A percentile compares a stretch with the other conserved stretches of the same genome.
Evolutionary conservation across 2,329 filamentous ascomycete species (phyloP).

Genomic region (Septoria linicola): DNA sequence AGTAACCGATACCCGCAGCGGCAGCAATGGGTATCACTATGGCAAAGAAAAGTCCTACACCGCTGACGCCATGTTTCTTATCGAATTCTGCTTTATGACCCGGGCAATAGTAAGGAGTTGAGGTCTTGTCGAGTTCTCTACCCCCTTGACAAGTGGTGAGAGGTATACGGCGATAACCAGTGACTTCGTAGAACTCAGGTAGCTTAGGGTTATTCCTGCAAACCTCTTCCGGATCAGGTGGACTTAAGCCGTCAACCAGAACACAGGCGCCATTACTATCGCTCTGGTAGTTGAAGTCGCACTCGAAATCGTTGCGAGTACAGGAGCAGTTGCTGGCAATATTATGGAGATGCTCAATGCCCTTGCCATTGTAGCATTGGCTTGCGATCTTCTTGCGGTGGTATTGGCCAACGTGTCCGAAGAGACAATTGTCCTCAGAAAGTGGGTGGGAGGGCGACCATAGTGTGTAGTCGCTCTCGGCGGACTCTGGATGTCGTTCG

Average conservation of each 20-base stretch:
- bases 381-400: conserved; percentile 80
- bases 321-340: conserved; percentile 77
- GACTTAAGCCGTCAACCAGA: conserved; percentile 70
- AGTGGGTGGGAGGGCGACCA: conserved; percentile 86
- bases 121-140: conserved; percentile 67
- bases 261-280: conserved; percentile 72
- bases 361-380: conserved; percentile 78
- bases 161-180: conserved; percentile 85
- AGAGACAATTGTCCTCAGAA: conserved; percentile 77
- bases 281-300: conserved; percentile 91
- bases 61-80: conserved; percentile 67
- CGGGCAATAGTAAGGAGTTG: conserved; percentile 64
- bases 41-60: conserved; percentile 78
- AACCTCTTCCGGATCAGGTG: conserved; percentile 58
- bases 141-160: conserved; percentile 84
- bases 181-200: conserved; percentile 79
- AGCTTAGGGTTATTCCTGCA: conserved; percentile 65
- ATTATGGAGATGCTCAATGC: conserved; percentile 60
- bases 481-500: conserved; percentile 58
- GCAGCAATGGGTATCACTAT: conserved; percentile 71
- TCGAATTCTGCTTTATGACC: conserved; percentile 81
- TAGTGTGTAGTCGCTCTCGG: conserved; percentile 70
- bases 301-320: conserved; percentile 85
- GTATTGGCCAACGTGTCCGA: conserved; percentile 86
- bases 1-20: conserved; percentile 76